A percentile compares a stretch with the other conserved stretches of the same genome.
Conservation (phyloP, 352 stramenopile species). For the Phytophthora multivora region DNA sequence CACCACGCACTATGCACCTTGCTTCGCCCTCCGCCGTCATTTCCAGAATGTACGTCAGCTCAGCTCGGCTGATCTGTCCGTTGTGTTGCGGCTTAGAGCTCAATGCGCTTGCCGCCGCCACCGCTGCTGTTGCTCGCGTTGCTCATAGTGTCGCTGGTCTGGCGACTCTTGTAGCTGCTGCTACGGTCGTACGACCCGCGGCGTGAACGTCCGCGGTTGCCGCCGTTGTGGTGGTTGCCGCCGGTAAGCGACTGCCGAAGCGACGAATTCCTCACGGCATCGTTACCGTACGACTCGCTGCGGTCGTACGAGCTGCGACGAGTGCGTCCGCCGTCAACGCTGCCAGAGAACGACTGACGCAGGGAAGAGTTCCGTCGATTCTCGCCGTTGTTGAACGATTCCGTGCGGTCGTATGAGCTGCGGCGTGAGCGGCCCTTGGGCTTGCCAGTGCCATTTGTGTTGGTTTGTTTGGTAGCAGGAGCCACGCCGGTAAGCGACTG, state of each 20-base stretch:
- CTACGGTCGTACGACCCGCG: constrained; percentile 69
- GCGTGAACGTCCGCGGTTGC: constrained; percentile 52
- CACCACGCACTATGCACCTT: constrained; percentile 37
- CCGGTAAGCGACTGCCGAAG: constrained; percentile 45
- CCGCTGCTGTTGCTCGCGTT: constrained; percentile 57
- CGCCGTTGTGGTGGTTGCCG: constrained; percentile 38
- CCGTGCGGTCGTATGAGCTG: constrained; percentile 56
- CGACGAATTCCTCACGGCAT: constrained; percentile 38
- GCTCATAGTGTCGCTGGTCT: constrained; percentile 55
- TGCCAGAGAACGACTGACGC: constrained; percentile 43
- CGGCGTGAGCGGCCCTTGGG: constrained; percentile 48
- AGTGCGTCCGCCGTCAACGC: constrained; percentile 28
- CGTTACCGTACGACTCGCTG: constrained; percentile 36
- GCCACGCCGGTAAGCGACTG: constrained; percentile 46
- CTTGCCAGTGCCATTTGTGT: constrained; percentile 34
- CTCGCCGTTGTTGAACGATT: constrained; percentile 43
- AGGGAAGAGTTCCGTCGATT: constrained; percentile 38
- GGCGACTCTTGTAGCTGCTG: constrained; percentile 44
- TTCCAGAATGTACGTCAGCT: constrained; percentile 30
- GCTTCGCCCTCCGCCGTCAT: constrained; percentile 23
- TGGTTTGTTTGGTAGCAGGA: constrained; percentile 32
- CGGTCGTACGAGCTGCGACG: constrained; percentile 63
- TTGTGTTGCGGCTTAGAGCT: constrained; percentile 52
- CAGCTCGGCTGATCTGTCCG: constrained; percentile 24
- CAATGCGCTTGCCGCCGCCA: constrained; percentile 69